Conservation (phyloP, 1,284 basidiomycete species). For the Malassezia arunalokei region DNA sequence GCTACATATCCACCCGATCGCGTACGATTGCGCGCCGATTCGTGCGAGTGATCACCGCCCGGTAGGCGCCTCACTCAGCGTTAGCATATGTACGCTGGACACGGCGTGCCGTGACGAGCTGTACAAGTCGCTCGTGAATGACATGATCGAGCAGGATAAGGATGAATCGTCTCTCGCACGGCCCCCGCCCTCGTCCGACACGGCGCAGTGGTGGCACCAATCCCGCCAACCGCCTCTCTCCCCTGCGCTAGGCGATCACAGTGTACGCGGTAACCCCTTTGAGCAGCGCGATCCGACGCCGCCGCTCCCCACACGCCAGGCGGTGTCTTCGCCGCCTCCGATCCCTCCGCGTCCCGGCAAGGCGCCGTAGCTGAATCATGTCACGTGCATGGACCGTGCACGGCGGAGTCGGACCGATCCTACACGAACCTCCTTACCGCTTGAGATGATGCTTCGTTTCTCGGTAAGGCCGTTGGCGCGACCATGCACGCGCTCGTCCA, state of each 20-base stretch:
- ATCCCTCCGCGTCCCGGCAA: too few relatives aligned
- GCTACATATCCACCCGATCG: constrained; percentile 52
- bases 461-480: too few relatives aligned
- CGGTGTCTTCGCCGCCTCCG: too few relatives aligned
- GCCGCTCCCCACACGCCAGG: not conserved
- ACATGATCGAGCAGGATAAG: constrained; percentile 48
- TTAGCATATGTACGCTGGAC: constrained; percentile 67
- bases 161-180: not conserved
- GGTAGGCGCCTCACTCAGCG: constrained; percentile 72
- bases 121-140: constrained; percentile 39
- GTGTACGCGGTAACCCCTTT: constrained; percentile 5
- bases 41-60: constrained; percentile 79
- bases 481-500: too few relatives aligned
- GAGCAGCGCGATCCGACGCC: not conserved
- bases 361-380: too few relatives aligned
- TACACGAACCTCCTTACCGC: too few relatives aligned
- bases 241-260: not conserved
- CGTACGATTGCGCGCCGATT: constrained; percentile 25
- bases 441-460: too few relatives aligned
- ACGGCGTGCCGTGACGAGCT: constrained; percentile 60
- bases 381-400: too few relatives aligned
- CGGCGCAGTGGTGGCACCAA: constrained; percentile 12
- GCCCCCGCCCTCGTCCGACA: constrained; percentile 2
- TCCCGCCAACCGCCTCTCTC: not conserved
- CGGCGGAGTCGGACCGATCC: too few relatives aligned